These are phyloP conservation scores for Neurospora sp. DNA, from an alignment of 495 filamentous ascomycete genomes.

Conservation along the genomic window DNA sequence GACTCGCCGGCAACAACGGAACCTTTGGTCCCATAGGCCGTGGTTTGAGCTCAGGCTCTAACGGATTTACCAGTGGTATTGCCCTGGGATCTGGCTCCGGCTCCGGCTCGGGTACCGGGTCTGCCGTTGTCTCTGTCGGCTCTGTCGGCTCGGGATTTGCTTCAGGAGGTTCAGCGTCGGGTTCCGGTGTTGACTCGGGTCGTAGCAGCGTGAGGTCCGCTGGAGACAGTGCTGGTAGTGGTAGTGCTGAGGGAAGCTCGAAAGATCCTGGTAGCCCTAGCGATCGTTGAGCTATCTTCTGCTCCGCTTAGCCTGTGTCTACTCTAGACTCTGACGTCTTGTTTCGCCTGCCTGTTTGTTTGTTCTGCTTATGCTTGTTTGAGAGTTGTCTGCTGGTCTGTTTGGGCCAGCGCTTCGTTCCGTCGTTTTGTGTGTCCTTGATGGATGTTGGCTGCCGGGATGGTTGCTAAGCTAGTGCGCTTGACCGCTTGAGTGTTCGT, in stretches of 20 bases:
- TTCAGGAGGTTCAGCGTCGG: constrained; percentile 15
- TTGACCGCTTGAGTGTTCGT: not conserved
- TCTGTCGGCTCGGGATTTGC: constrained; percentile 14
- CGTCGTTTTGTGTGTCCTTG: not conserved
- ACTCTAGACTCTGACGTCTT: not conserved
- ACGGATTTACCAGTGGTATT: constrained; percentile 8
- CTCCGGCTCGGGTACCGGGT: constrained; percentile 16
- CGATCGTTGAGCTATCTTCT: constrained; percentile 4
- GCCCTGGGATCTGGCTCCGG: constrained; percentile 9
- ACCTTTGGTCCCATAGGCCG: not conserved
- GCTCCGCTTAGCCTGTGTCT: not conserved
- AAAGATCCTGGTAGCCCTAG: constrained; percentile 19
- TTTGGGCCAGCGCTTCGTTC: not conserved
- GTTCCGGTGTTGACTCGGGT: constrained; percentile 18
- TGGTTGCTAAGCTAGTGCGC: not conserved
- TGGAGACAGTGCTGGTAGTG: constrained; percentile 14
- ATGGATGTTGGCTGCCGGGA: not conserved
- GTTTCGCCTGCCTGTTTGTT: not conserved
- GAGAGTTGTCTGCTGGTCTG: not conserved
- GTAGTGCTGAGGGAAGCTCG: constrained; percentile 13
- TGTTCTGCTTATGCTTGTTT: not conserved
- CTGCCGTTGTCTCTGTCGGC: constrained; percentile 13
- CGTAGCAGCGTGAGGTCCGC: constrained; percentile 28
- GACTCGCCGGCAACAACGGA: not conserved
- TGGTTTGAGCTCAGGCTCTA: not conserved